Evolutionary conservation across 2,329 filamentous ascomycete genomes (phyloP).

Genomic region (Pyrenophora seminiperda): DNA sequence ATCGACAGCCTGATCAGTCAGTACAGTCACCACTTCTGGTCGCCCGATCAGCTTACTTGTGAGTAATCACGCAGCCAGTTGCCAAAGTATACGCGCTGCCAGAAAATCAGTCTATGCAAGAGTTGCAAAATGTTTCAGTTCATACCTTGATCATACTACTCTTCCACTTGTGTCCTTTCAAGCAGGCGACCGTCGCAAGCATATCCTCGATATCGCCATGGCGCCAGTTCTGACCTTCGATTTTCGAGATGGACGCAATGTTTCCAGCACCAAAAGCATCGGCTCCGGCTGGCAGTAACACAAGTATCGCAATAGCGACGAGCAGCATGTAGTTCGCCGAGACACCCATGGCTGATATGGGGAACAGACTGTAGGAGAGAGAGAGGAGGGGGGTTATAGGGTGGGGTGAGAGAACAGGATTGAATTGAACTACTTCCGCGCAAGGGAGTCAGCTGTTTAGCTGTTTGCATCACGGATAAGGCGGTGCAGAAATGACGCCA

Average conservation of each 20-base stretch:
- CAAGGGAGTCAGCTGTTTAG: constrained; percentile 18
- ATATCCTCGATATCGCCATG: constrained; percentile 61
- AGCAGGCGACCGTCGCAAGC: constrained; percentile 55
- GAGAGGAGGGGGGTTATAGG: not conserved
- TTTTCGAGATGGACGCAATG: constrained; percentile 46
- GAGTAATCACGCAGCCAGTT: constrained; percentile 59
- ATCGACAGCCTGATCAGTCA: constrained; percentile 56
- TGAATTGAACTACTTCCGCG: constrained; percentile 5
- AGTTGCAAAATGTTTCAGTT: not conserved
- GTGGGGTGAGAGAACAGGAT: constrained; percentile 7
- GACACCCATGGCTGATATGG: constrained; percentile 34
- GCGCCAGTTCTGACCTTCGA: constrained; percentile 57
- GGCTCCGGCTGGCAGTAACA: constrained; percentile 44
- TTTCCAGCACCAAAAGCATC: constrained; percentile 57
- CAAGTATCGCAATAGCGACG: constrained; percentile 44
- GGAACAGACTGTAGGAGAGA: not conserved
- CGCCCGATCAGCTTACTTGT: constrained; percentile 51
- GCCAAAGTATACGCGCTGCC: constrained; percentile 52
- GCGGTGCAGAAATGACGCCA: constrained; percentile 18
- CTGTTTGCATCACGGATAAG: constrained; percentile 13
- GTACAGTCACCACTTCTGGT: constrained; percentile 42
- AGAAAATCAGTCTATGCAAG: constrained; percentile 20
- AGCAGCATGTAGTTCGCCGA: constrained; percentile 44
- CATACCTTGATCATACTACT: constrained; percentile 53
- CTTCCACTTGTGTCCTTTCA: constrained; percentile 51